phyloP scores from a whole-genome alignment of 805 yeast species.

The Myxozyma sirexii region DNA sequence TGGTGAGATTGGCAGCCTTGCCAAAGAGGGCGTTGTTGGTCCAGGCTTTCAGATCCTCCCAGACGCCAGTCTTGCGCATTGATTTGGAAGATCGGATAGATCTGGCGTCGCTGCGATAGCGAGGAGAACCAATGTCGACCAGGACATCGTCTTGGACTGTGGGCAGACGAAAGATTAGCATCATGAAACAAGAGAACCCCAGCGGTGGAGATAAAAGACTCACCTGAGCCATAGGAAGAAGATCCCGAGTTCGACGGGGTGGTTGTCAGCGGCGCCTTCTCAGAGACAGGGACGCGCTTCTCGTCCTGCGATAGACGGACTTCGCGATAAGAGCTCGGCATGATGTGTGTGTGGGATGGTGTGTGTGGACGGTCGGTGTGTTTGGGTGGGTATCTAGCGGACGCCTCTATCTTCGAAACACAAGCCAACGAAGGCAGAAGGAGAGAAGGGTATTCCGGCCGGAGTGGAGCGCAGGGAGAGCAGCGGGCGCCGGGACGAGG shows the following conservation, averaged over 20 bases:
- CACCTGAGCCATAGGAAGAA: slow-evolving; percentile 21
- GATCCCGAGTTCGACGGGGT: slow-evolving; percentile 8
- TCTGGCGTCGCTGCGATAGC: slow-evolving; percentile 12
- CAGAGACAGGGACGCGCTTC: slow-evolving; percentile 22
- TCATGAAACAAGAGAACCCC: not conserved
- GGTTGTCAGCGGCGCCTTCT: slow-evolving; percentile 19
- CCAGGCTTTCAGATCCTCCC: slow-evolving; percentile 24
- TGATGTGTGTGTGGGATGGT: not conserved
- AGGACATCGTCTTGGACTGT: slow-evolving; percentile 22
- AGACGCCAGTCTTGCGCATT: not conserved
- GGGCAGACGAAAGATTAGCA: not conserved
- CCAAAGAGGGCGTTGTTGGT: slow-evolving; percentile 26
- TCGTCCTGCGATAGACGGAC: slow-evolving; percentile 27
- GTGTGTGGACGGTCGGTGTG: too few relatives aligned
- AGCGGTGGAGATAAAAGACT: not conserved
- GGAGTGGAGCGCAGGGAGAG: not conserved
- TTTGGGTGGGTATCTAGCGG: not conserved
- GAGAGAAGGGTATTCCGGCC: not conserved
- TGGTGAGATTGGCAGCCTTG: slow-evolving; percentile 30
- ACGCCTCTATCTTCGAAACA: not conserved
- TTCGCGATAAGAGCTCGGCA: slow-evolving; percentile 8
- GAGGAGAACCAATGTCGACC: slow-evolving; percentile 25
- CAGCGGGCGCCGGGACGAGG: not conserved
- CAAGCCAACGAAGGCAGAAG: not conserved
- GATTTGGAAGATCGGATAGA: slow-evolving; percentile 20